Evolutionary conservation across 2,329 filamentous ascomycete species (phyloP).

Genomic region (Bertia moriformis): DNA sequence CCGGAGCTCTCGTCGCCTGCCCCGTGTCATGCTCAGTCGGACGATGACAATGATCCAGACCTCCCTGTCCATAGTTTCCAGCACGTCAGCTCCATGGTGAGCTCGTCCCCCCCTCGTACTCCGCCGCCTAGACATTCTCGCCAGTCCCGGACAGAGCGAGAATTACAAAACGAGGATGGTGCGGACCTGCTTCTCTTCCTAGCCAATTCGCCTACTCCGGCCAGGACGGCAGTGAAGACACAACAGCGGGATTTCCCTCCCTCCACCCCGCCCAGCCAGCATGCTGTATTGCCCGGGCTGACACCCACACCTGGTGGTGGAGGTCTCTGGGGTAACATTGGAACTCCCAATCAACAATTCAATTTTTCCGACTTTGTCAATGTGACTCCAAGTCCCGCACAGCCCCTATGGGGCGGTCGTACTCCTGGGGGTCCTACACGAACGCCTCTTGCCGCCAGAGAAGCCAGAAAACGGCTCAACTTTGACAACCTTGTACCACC

Average conservation of each 20-base stretch:
- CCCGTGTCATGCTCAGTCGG: slow-evolving; percentile 9
- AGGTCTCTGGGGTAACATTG: slow-evolving; percentile 39
- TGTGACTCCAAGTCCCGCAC: slow-evolving; percentile 49
- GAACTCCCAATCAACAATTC: slow-evolving; percentile 44
- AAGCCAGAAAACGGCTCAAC: slow-evolving; percentile 39
- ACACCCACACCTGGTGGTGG: slow-evolving; percentile 32
- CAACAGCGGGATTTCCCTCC: slow-evolving; percentile 23
- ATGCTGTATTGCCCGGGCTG: slow-evolving; percentile 26
- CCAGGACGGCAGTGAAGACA: slow-evolving; percentile 20
- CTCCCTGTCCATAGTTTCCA: slow-evolving; percentile 26
- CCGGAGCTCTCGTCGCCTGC: slow-evolving; percentile 17
- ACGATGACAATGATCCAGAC: slow-evolving; percentile 41
- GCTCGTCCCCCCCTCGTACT: slow-evolving; percentile 43
- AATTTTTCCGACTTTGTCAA: slow-evolving; percentile 56
- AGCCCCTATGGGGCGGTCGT: slow-evolving; percentile 29
- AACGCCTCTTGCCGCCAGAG: slow-evolving; percentile 33
- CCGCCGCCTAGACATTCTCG: slow-evolving; percentile 26
- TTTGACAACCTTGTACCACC: slow-evolving; percentile 43
- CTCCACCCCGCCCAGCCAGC: slow-evolving; percentile 30
- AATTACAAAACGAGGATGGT: slow-evolving; percentile 33
- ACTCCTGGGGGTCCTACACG: slow-evolving; percentile 21
- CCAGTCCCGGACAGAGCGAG: slow-evolving; percentile 12
- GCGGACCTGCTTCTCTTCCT: slow-evolving; percentile 36
- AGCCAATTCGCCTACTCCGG: slow-evolving; percentile 47
- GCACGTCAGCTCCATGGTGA: slow-evolving; percentile 22